Evolutionary conservation across 768 basidiomycete species (phyloP).

Genomic region (Agaricus subrufescens): DNA sequence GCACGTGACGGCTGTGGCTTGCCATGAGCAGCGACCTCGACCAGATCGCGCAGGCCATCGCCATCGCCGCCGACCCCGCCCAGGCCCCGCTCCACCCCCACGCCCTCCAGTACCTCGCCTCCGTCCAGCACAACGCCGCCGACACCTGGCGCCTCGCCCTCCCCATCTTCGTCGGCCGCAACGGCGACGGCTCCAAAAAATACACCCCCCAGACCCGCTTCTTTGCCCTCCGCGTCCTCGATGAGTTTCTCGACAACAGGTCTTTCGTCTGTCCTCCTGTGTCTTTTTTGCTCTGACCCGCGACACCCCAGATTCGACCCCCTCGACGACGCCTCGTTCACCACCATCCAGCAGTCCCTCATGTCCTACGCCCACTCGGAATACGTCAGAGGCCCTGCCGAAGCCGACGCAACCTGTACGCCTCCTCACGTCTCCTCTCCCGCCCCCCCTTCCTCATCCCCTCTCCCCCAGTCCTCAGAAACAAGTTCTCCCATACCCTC

Average conservation of each 20-base stretch:
- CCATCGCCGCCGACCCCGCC: constrained; percentile 79
- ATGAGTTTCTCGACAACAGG: constrained; percentile 82
- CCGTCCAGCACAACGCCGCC: constrained; percentile 69
- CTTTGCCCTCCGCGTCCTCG: constrained; percentile 74
- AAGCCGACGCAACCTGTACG: constrained; percentile 79
- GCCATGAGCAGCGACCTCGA: constrained; percentile 73
- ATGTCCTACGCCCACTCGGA: constrained; percentile 83
- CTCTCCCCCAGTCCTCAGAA: constrained; percentile 67
- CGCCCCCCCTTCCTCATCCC: constrained; percentile 5
- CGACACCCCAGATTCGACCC: constrained; percentile 48
- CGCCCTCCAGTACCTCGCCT: constrained; percentile 78
- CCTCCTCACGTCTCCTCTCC: constrained; percentile 13
- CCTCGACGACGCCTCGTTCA: constrained; percentile 66
- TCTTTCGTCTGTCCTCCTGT: constrained; percentile 18
- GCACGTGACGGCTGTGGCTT: no score
- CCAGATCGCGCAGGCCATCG: constrained; percentile 79
- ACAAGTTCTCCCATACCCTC: constrained; percentile 91
- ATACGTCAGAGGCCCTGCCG: constrained; percentile 82
- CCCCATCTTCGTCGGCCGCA: constrained; percentile 62
- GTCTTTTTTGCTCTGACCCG: constrained; percentile 4
- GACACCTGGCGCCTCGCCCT: constrained; percentile 81
- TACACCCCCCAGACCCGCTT: constrained; percentile 72
- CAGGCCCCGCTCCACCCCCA: constrained; percentile 74
- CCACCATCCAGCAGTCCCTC: constrained; percentile 69
- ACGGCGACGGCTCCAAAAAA: constrained; percentile 57